Evolutionary conservation across 177 flowering plant genomes (phyloP).

Genomic region (Vitis hybrid): DNA sequence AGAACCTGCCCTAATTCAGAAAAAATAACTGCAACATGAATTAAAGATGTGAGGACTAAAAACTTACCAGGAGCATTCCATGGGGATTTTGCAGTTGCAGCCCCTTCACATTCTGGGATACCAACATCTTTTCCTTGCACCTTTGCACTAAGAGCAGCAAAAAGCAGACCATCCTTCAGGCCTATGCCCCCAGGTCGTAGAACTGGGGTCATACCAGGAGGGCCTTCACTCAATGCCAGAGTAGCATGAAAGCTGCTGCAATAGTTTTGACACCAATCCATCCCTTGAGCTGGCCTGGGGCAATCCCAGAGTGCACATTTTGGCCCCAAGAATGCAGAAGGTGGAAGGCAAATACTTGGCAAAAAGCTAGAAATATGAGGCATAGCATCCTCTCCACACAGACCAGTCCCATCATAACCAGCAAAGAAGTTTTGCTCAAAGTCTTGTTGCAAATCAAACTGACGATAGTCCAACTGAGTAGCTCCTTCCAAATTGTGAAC

Average conservation of each 20-base stretch:
- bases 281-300: conserved; percentile 86
- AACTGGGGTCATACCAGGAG: conserved; percentile 91
- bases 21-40: not conserved
- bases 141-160: conserved; percentile 89
- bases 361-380: conserved; percentile 43
- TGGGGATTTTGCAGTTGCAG: conserved; percentile 97
- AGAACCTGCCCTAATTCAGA: not conserved
- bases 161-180: conserved; percentile 87
- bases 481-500: conserved; percentile 35
- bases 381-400: conserved; percentile 41
- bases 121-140: conserved; percentile 90
- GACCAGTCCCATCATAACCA: conserved; percentile 35
- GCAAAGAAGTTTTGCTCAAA: conserved; percentile 43
- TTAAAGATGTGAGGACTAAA: not conserved
- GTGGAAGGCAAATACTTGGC: conserved; percentile 70
- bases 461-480: conserved; percentile 46
- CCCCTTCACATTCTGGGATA: conserved; percentile 99
- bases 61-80: conserved; percentile 98
- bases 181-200: conserved; percentile 96
- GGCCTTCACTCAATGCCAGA: conserved; percentile 89
- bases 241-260: conserved; percentile 86
- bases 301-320: conserved; percentile 99
- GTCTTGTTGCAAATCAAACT: conserved; percentile 62
- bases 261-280: conserved; percentile 81
- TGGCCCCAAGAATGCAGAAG: conserved; percentile 96